A percentile compares a stretch with the other conserved stretches of the same genome.
Conservation (phyloP, 75 land plant genomes). For the Cunninghamia lanceolata region DNA sequence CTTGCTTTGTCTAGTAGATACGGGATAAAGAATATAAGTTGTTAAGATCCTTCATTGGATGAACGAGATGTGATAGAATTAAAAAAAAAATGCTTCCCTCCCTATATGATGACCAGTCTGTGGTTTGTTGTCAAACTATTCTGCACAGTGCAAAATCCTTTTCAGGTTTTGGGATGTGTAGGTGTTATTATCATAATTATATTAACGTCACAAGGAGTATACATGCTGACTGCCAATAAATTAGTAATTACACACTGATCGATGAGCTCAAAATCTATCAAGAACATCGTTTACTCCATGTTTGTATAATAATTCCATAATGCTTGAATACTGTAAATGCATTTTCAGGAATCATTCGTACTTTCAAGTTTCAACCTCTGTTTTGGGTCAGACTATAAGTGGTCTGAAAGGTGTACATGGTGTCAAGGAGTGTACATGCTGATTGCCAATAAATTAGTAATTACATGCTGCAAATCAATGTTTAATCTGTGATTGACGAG, state of each 20-base stretch:
- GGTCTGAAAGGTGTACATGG: not conserved
- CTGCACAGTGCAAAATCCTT: not conserved
- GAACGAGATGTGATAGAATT: not conserved
- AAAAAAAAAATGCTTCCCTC: not conserved
- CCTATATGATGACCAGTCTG: not conserved
- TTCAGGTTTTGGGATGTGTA: not conserved
- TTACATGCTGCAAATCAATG: not conserved
- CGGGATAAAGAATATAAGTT: not conserved
- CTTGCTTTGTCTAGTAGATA: not conserved
- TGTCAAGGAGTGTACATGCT: slow-evolving; percentile 7
- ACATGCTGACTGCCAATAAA: not conserved
- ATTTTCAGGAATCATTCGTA: not conserved
- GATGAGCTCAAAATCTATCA: too few species aligned
- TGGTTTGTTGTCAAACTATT: not conserved
- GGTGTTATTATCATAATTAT: not conserved
- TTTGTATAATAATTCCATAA: not conserved
- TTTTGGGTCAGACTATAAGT: not conserved
- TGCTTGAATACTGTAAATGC: not conserved
- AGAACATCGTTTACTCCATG: not conserved
- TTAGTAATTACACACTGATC: not conserved
- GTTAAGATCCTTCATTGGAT: not conserved
- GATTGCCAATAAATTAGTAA: not conserved
- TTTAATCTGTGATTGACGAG: not conserved
- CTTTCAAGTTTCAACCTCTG: not conserved
- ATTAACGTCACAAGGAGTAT: not conserved